These are phyloP conservation scores for Gnaphalium uliginosum DNA, from an alignment of 129 eudicot species.

Conservation along the genomic window DNA sequence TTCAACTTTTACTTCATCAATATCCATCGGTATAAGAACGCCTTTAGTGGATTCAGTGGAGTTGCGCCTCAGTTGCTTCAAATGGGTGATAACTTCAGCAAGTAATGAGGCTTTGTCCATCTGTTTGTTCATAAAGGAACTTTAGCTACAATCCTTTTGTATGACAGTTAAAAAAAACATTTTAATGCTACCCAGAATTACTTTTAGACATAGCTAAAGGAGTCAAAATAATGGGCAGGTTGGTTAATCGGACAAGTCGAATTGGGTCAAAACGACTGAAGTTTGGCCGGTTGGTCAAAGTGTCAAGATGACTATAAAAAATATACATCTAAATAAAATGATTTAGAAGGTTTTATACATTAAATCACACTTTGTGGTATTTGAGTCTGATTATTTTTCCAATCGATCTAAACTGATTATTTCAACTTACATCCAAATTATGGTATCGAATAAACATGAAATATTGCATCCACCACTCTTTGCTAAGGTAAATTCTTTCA, in stretches of 20 bases:
- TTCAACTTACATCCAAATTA: too few relatives aligned
- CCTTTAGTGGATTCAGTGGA: constrained; percentile 67
- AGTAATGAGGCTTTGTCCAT: constrained; percentile 93
- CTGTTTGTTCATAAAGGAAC: constrained; percentile 38
- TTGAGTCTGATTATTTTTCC: background rate
- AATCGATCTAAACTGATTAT: too few relatives aligned
- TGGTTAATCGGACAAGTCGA: background rate
- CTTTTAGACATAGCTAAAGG: background rate
- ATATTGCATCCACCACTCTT: too few relatives aligned
- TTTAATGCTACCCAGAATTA: background rate
- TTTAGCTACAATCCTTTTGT: background rate
- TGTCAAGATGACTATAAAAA: background rate
- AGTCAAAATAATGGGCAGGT: background rate
- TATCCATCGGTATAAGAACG: constrained; percentile 66
- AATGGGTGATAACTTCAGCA: constrained; percentile 61
- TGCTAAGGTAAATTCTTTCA: too few relatives aligned
- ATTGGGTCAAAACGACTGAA: background rate
- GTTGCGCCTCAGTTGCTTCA: constrained; percentile 45
- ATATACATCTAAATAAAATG: too few relatives aligned
- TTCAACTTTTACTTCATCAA: constrained; percentile 76
- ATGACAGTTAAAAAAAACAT: background rate
- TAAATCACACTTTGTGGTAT: background rate
- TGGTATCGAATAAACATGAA: too few relatives aligned
- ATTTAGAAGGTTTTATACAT: background rate
- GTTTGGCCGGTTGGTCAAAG: background rate